These are phyloP conservation scores for Pelargonium myrrhifolium DNA, from an alignment of 441 rosid species.

Conservation along the genomic window DNA sequence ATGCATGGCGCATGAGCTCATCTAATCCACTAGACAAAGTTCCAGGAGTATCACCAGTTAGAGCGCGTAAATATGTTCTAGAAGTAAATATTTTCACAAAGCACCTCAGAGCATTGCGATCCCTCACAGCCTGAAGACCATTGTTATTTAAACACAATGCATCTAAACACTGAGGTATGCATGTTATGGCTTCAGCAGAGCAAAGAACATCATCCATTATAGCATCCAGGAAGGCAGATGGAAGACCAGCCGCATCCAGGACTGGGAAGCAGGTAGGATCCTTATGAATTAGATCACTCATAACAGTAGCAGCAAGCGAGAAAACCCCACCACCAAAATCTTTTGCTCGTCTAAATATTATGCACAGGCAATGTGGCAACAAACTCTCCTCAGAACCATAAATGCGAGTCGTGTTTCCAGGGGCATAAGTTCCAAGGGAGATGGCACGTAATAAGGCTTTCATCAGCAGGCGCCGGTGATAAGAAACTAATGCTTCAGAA, in stretches of 20 bases:
- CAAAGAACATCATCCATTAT: constrained; percentile 82
- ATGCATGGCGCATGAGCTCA: constrained; percentile 90
- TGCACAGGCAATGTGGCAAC: constrained; percentile 80
- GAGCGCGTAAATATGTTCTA: constrained; percentile 64
- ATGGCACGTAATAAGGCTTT: constrained; percentile 87
- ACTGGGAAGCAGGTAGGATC: constrained; percentile 88
- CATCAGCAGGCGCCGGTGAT: constrained; percentile 67
- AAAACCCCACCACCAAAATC: constrained; percentile 97
- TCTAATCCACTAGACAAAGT: constrained; percentile 87
- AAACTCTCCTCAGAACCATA: constrained; percentile 86
- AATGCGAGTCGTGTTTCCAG: constrained; percentile 75
- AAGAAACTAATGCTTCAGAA: constrained; percentile 82
- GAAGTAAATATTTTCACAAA: constrained; percentile 90
- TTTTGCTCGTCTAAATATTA: constrained; percentile 79
- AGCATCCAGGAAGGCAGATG: constrained; percentile 89
- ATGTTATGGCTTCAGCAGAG: constrained; percentile 89
- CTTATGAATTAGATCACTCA: constrained; percentile 96
- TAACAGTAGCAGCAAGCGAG: constrained; percentile 89
- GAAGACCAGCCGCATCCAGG: constrained; percentile 84
- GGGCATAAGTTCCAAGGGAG: constrained; percentile 93
- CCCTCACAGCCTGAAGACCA: constrained; percentile 89
- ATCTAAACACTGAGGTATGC: constrained; percentile 98
- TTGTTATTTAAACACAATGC: constrained; percentile 85
- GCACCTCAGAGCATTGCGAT: constrained; percentile 76
- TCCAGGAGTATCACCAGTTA: constrained; percentile 74